Evolutionary conservation across 768 basidiomycete genomes (phyloP).

Genomic region (Dioszegia crocea): DNA sequence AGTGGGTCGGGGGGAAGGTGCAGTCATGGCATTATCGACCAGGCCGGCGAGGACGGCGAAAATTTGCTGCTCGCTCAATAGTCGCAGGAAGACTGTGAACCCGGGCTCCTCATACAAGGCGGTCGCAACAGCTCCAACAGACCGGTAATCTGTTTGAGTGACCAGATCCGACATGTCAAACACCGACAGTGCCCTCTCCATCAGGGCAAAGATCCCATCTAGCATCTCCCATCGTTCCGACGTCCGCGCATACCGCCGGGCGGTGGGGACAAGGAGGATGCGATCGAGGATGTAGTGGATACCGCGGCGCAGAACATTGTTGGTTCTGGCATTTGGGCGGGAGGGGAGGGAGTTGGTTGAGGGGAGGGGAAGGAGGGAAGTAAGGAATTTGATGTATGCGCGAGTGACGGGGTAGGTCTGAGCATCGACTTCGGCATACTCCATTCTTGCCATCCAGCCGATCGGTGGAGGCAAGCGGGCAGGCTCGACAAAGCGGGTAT

Average conservation of each 20-base stretch:
- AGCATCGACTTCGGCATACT: slow-evolving; percentile 75
- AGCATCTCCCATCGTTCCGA: slow-evolving; percentile 83
- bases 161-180: slow-evolving; percentile 70
- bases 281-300: slow-evolving; percentile 82
- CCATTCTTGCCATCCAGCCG: slow-evolving; percentile 65
- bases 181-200: slow-evolving; percentile 75
- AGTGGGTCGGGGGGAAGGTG: slow-evolving; percentile 53
- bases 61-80: slow-evolving; percentile 68
- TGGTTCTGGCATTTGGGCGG: slow-evolving; percentile 58
- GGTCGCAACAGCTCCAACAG: slow-evolving; percentile 25
- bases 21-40: slow-evolving; percentile 72
- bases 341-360: slow-evolving; percentile 45
- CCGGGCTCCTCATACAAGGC: slow-evolving; percentile 67
- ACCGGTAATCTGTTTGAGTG: slow-evolving; percentile 25
- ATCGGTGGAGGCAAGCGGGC: slow-evolving; percentile 25
- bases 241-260: slow-evolving; percentile 67
- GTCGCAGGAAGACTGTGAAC: slow-evolving; percentile 73
- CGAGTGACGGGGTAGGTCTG: slow-evolving; percentile 82
- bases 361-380: slow-evolving; percentile 59
- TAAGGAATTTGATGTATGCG: slow-evolving; percentile 77
- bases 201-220: slow-evolving; percentile 74
- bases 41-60: slow-evolving; percentile 72
- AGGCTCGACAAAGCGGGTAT: slow-evolving; percentile 22
- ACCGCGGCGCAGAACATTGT: slow-evolving; percentile 72
- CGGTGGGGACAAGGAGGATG: slow-evolving; percentile 63